phyloP scores from a whole-genome alignment of 176 grass and related monocot species.

The Bonia amplexicaulis region DNA sequence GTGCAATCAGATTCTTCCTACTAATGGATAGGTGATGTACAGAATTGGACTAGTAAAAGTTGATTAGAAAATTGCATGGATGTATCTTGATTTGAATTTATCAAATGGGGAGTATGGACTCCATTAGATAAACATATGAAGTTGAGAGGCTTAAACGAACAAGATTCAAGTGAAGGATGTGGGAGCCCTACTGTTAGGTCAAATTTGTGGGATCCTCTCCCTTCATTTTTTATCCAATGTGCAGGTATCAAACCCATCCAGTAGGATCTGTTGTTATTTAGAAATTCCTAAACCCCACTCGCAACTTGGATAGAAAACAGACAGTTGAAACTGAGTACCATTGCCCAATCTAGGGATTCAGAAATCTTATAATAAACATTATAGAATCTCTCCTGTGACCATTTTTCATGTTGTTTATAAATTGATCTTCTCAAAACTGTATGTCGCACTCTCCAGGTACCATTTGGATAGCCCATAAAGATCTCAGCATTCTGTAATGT shows the following conservation, averaged over 20 bases:
- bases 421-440: background rate
- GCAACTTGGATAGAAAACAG: background rate
- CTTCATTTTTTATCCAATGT: background rate
- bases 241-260: background rate
- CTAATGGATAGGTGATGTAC: background rate
- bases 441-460: slow-evolving; percentile 3
- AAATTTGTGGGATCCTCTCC: background rate
- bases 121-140: background rate
- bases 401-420: background rate
- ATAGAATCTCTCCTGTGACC: background rate
- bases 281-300: background rate
- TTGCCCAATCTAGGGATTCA: background rate
- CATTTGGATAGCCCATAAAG: background rate
- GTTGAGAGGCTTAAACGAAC: background rate
- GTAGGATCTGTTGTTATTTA: background rate
- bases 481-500: background rate
- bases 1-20: background rate
- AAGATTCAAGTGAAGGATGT: background rate
- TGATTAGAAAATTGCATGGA: background rate
- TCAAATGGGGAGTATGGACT: background rate
- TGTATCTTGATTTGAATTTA: background rate
- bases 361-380: background rate
- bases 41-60: background rate
- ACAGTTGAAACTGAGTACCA: background rate
- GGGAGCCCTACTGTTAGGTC: background rate